Conservation (phyloP, 148 eudicot genomes). For the Vaccinium macrocarpon region DNA sequence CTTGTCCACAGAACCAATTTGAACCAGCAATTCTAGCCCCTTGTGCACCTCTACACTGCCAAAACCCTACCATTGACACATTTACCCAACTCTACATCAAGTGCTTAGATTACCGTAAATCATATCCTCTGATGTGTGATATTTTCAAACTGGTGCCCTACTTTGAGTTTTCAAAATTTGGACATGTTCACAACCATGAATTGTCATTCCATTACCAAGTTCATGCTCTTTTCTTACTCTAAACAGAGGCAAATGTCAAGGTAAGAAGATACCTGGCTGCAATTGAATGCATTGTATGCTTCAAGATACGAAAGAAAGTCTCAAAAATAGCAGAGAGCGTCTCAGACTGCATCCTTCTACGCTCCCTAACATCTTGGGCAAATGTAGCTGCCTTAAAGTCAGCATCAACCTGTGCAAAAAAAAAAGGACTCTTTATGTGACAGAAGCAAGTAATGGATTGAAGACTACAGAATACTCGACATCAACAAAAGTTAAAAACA, state of each 20-base stretch:
- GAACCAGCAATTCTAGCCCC: neutral
- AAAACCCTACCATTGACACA: neutral
- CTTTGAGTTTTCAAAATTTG: neutral
- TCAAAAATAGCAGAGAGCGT: constrained; percentile 76
- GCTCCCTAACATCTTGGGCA: constrained; percentile 65
- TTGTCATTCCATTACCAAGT: neutral
- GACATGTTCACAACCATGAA: neutral
- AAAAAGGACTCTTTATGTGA: constrained; percentile 9
- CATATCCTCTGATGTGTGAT: neutral
- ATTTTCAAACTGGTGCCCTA: neutral
- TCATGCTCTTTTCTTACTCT: neutral
- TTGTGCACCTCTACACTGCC: neutral
- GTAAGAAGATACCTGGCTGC: constrained; percentile 36
- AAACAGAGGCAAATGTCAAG: neutral
- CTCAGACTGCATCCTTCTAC: constrained; percentile 66
- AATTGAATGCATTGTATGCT: constrained; percentile 51
- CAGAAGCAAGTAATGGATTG: neutral
- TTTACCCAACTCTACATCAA: neutral
- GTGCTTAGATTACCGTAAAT: neutral
- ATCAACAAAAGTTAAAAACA: neutral
- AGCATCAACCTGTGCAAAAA: constrained; percentile 66
- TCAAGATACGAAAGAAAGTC: constrained; percentile 80
- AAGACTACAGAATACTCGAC: neutral
- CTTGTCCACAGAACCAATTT: neutral
- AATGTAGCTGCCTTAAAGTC: constrained; percentile 80